phyloP scores from a whole-genome alignment of 805 yeast species.

The Nematodospora valgi region DNA sequence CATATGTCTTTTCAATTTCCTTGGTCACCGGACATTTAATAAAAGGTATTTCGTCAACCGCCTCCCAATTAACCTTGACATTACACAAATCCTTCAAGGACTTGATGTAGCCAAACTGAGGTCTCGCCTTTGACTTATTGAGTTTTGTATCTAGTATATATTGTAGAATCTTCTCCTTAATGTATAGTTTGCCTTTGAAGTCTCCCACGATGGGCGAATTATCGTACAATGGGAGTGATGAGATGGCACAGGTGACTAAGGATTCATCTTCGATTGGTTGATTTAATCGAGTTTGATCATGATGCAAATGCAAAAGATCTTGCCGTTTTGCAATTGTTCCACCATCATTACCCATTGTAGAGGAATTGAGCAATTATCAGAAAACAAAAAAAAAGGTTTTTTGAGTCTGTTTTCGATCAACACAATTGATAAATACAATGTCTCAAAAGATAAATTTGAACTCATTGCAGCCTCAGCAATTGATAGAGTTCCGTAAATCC shows the following conservation, averaged over 20 bases:
- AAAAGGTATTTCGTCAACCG: slow-evolving; percentile 7
- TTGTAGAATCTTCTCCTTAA: slow-evolving; percentile 61
- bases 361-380: background rate
- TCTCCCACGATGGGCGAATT: slow-evolving; percentile 60
- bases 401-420: background rate
- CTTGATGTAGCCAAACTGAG: slow-evolving; percentile 18
- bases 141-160: slow-evolving; percentile 42
- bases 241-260: slow-evolving; percentile 50
- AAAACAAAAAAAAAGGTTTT: slow-evolving; percentile 5
- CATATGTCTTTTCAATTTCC: slow-evolving; percentile 16
- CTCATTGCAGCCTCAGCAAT: slow-evolving; percentile 76
- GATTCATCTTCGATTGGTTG: slow-evolving; percentile 17
- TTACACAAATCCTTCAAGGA: slow-evolving; percentile 25
- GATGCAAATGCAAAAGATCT: slow-evolving; percentile 40
- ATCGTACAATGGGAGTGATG: slow-evolving; percentile 37
- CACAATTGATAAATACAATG: background rate
- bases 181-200: slow-evolving; percentile 59
- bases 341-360: slow-evolving; percentile 57
- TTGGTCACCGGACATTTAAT: slow-evolving; percentile 33
- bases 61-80: slow-evolving; percentile 20
- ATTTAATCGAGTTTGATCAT: slow-evolving; percentile 1
- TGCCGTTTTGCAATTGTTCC: slow-evolving; percentile 62
- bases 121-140: slow-evolving; percentile 16
- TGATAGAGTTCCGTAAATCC: slow-evolving; percentile 76
- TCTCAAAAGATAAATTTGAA: slow-evolving; percentile 52